Conservation (phyloP, 306 rosid species). For the Quercus suber region DNA sequence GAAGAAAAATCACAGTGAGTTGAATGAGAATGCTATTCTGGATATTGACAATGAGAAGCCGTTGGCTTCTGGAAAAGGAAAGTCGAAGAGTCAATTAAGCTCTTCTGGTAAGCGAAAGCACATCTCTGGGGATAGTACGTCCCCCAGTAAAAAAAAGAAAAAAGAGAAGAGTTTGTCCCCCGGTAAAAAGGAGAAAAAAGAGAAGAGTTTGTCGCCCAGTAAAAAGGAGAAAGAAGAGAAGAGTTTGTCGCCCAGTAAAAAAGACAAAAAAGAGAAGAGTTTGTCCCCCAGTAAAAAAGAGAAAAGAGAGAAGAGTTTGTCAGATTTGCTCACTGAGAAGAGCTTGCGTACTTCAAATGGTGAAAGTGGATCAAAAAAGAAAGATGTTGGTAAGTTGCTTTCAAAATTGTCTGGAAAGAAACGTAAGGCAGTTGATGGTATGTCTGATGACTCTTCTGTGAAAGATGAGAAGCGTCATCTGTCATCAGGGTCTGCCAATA, state of each 20-base stretch:
- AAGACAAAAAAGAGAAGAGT: no score
- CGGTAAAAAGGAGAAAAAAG: constrained; percentile 35
- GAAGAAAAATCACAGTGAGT: constrained; percentile 29
- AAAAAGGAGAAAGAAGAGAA: constrained; percentile 43
- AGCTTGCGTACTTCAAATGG: constrained; percentile 14
- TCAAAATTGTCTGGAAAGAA: constrained; percentile 30
- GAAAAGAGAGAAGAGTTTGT: constrained; percentile 3
- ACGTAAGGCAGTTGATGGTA: constrained; percentile 26
- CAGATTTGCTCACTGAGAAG: constrained; percentile 44
- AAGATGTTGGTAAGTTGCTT: constrained; percentile 19
- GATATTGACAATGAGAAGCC: neutral
- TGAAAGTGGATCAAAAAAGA: constrained; percentile 19
- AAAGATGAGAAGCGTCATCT: constrained; percentile 1
- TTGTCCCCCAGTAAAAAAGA: no score
- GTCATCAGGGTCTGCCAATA: neutral
- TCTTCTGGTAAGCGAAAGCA: constrained; percentile 29
- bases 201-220: constrained; percentile 24
- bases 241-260: neutral
- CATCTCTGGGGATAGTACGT: constrained; percentile 12
- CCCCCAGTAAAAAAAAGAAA: constrained; percentile 30
- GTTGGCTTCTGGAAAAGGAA: constrained; percentile 3
- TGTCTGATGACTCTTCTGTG: constrained; percentile 19
- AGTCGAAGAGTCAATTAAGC: constrained; percentile 11
- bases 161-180: constrained; percentile 32
- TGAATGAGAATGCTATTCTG: constrained; percentile 12